Base-by-base conservation (phyloP, 2,329 filamentous ascomycete species). In the Byssoonygena ceratinophila region DNA sequence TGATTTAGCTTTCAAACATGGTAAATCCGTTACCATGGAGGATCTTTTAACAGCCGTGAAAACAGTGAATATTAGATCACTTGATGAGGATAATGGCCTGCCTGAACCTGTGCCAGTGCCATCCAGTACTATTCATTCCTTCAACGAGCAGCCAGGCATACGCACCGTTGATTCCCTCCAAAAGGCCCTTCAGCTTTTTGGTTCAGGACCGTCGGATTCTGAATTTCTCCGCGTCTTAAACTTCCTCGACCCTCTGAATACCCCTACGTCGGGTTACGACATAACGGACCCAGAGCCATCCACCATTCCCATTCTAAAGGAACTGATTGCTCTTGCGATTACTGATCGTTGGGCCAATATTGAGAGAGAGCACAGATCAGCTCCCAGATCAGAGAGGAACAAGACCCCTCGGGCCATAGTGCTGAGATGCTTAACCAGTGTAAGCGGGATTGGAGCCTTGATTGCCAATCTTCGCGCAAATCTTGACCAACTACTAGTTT, bases 311-410 rank as follows among this genome's bases (percentile, higher is more conserved):
- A 79, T 96, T 29, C 74, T 91, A 49, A 83, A 89, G 62, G 71
- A 80, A 2, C 71, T 98, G 32, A 81, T 94, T 54, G 82, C 78
- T 14, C 79, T 82, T 29, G 89, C 85, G 23, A 73, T 88, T 6
- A 85, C 87, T 1, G 86, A 90, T 63, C 94, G 91, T 68, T 97
- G 92, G 91, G 64, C 74, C 2, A 61, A 80, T 7, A 63, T 91
- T 14, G 69, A 73, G 34, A 54, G 60, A 36, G 54, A 59, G 25
- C 76, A 78, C 53, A 71, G 69, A n/a, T 45, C 52, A 43, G 25
- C 52, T 46, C 39, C 51, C 27, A 37, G n/a, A 14, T 27, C 29
- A 14, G 61, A 55, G 54, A 29, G 25, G 44, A 56, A 8, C 57
- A 50, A 27, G 46, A 59, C 66, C 58, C 60, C 59, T 22, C 66